These are phyloP conservation scores for Diaporthe capsici DNA, from an alignment of 2,329 filamentous ascomycete genomes.

Conservation along the genomic window DNA sequence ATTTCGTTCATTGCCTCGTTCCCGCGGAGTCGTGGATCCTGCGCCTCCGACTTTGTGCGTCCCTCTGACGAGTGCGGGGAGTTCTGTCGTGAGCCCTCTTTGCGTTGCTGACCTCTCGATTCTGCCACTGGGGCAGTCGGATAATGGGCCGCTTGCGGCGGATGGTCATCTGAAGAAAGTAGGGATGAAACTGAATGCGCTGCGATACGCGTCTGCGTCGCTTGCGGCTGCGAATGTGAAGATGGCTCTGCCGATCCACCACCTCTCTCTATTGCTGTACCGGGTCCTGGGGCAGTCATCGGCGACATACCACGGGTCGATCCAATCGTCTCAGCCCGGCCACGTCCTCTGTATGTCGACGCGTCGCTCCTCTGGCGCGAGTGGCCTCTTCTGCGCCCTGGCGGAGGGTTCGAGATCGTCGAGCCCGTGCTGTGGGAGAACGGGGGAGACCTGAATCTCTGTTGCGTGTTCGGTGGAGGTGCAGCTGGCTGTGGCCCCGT, in stretches of 20 bases:
- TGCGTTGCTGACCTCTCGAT: constrained; percentile 46
- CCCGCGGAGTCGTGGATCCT: constrained; percentile 51
- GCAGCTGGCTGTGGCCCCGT: constrained; percentile 66
- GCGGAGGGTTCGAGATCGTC: constrained; percentile 66
- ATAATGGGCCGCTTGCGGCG: constrained; percentile 46
- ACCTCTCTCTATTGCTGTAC: constrained; percentile 52
- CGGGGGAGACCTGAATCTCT: constrained; percentile 66
- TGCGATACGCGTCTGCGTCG: constrained; percentile 49
- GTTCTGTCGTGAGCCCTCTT: constrained; percentile 49
- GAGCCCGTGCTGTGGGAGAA: constrained; percentile 64
- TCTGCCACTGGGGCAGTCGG: constrained; percentile 45
- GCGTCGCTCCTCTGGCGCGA: constrained; percentile 75
- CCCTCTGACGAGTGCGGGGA: constrained; percentile 54
- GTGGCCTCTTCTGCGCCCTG: constrained; percentile 70
- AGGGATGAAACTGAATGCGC: constrained; percentile 62
- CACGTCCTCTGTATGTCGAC: constrained; percentile 57
- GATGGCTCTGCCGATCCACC: constrained; percentile 46
- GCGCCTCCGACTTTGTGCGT: constrained; percentile 51
- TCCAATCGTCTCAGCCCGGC: constrained; percentile 52
- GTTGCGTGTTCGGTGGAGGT: constrained; percentile 61
- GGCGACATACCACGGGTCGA: constrained; percentile 56
- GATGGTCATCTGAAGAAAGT: constrained; percentile 58
- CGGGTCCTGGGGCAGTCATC: constrained; percentile 49
- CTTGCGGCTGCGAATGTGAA: constrained; percentile 42
- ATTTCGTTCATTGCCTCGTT: constrained; percentile 49